Conservation (phyloP, 1,284 basidiomycete species). For the Cutaneotrichosporon sp. region DNA sequence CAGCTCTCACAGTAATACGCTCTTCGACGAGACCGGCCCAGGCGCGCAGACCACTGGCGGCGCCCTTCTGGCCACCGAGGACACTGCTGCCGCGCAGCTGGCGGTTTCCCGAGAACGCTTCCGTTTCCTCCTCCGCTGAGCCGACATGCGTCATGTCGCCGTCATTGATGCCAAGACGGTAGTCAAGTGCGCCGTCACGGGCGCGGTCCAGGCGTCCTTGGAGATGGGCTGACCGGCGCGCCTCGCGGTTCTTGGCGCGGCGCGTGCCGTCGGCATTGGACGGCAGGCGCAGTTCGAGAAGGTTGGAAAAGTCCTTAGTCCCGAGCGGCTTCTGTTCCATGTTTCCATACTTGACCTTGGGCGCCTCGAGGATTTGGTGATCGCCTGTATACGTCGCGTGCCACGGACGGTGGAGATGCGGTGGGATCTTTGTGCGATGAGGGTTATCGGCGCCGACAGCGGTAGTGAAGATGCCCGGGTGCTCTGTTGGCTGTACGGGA, state of each 20-base stretch:
- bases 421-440: constrained; percentile 40
- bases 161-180: constrained; percentile 54
- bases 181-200: constrained; percentile 68
- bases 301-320: constrained; percentile 31
- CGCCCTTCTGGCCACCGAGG: constrained; percentile 37
- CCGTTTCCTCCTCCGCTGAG: constrained; percentile 48
- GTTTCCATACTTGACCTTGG: constrained; percentile 41
- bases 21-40: constrained; percentile 74
- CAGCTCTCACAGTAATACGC: constrained; percentile 56
- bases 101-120: constrained; percentile 52
- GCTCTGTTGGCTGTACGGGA: background rate
- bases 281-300: constrained; percentile 40
- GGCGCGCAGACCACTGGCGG: constrained; percentile 57
- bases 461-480: background rate
- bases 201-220: constrained; percentile 61
- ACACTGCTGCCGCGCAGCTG: constrained; percentile 49
- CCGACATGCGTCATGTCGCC: constrained; percentile 44
- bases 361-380: constrained; percentile 15
- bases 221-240: constrained; percentile 54
- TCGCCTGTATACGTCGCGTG: constrained; percentile 44
- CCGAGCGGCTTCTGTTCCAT: constrained; percentile 28
- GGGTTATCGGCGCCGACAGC: constrained; percentile 5
- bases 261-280: constrained; percentile 53
- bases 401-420: constrained; percentile 45
- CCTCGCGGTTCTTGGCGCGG: constrained; percentile 54